A percentile compares a stretch with the other conserved stretches of the same genome.
Conservation (phyloP, 2,329 filamentous ascomycete species). For the Cadophora sp. region DNA sequence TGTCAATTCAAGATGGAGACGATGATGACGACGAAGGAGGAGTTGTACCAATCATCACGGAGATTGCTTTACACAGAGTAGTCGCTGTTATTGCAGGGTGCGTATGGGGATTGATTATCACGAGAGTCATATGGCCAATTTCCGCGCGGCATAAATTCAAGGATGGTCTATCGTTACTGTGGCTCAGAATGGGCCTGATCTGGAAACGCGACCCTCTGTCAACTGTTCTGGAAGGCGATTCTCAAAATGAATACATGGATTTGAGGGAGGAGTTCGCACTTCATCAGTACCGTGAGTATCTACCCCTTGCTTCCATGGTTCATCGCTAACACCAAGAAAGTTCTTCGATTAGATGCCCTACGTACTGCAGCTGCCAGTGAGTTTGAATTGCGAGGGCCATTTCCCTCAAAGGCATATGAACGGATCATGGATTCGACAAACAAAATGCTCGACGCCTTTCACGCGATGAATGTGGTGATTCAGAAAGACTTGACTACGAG, state of each 20-base stretch:
- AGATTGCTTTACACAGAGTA: conserved; percentile 88
- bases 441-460: conserved; percentile 89
- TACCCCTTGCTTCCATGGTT: neutral
- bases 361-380: conserved; percentile 79
- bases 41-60: conserved; percentile 79
- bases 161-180: conserved; percentile 87
- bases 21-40: conserved; percentile 91
- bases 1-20: conserved; percentile 79
- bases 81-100: conserved; percentile 86
- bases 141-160: conserved; percentile 88
- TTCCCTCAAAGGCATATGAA: conserved; percentile 75
- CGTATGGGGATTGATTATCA: conserved; percentile 90
- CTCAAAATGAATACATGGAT: conserved; percentile 76
- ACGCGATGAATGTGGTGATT: conserved; percentile 94
- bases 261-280: conserved; percentile 87
- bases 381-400: conserved; percentile 87
- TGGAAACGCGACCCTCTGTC: conserved; percentile 94
- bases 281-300: conserved; percentile 66
- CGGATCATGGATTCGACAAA: conserved; percentile 81
- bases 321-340: conserved; percentile 42
- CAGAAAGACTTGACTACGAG: conserved; percentile 78
- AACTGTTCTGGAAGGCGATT: conserved; percentile 66
- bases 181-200: conserved; percentile 89
- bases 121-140: conserved; percentile 90
- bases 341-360: conserved; percentile 73